Conservation (phyloP, 2,329 filamentous ascomycete species). For the Exserohilum turcica region DNA sequence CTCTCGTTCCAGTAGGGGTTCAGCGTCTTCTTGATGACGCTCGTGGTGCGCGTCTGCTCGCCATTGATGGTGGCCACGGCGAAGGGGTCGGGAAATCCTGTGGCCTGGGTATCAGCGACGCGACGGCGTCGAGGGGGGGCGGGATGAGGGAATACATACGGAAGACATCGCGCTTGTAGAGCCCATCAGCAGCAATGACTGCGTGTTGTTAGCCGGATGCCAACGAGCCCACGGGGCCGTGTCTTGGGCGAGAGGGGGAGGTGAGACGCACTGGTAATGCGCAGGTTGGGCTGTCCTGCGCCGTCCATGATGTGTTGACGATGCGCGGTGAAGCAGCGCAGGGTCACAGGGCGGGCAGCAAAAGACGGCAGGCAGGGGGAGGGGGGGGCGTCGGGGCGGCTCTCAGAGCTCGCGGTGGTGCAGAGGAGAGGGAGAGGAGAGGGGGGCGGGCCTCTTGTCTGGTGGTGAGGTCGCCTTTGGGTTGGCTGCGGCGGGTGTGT, state of each 20-base stretch:
- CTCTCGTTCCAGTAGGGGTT: constrained; percentile 99
- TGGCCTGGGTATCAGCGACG: constrained; percentile 37
- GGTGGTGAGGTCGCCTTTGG: constrained; percentile 12
- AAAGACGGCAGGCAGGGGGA: not conserved
- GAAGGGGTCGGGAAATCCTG: constrained; percentile 97
- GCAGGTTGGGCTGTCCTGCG: constrained; percentile 73
- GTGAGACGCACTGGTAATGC: constrained; percentile 79
- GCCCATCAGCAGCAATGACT: constrained; percentile 98
- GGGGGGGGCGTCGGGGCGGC: constrained; percentile 29
- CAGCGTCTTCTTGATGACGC: constrained; percentile 93
- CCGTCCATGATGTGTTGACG: constrained; percentile 57
- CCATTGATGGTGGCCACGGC: constrained; percentile 96
- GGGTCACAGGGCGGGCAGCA: not conserved
- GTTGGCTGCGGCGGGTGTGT: constrained; percentile 22
- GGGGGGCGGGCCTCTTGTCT: constrained; percentile 6
- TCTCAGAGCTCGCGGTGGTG: constrained; percentile 39
- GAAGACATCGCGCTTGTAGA: constrained; percentile 99
- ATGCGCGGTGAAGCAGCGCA: constrained; percentile 22
- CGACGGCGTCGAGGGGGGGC: constrained; percentile 3
- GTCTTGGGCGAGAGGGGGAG: not conserved
- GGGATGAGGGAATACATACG: constrained; percentile 64
- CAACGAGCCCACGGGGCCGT: constrained; percentile 3
- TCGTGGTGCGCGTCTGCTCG: constrained; percentile 97
- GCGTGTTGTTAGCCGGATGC: constrained; percentile 32
- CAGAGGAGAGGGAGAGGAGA: not conserved